A percentile compares a stretch with the other conserved stretches of the same genome.
phyloP scores from a whole-genome alignment of 352 stramenopile species.

The Stramenopiles sp. region DNA sequence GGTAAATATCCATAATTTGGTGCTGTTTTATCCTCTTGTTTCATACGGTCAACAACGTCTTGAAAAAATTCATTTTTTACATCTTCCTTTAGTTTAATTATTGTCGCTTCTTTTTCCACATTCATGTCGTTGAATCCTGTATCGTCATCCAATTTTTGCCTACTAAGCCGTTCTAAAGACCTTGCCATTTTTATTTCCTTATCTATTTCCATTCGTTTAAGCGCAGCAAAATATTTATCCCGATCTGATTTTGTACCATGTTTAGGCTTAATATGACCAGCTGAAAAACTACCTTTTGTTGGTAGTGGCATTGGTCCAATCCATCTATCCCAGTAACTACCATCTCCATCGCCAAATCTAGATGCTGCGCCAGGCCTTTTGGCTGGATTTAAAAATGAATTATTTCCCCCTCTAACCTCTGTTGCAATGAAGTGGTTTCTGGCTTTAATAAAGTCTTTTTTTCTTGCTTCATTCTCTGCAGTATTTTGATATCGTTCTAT shows the following conservation, averaged over 20 bases:
- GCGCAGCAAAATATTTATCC: neutral
- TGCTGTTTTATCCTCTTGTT: no score
- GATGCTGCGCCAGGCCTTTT: neutral
- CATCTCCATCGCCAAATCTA: neutral
- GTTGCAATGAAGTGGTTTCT: neutral
- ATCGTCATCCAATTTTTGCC: no score
- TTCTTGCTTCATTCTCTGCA: neutral
- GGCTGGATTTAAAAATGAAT: neutral
- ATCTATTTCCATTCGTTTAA: neutral
- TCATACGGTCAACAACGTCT: no score
- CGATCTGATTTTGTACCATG: neutral
- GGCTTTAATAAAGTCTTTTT: neutral
- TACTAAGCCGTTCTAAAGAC: no score
- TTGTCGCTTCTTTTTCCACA: no score
- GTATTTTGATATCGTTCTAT: neutral
- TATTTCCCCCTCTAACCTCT: neutral
- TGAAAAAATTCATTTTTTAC: no score
- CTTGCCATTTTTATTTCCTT: conserved; percentile 1
- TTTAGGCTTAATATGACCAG: neutral
- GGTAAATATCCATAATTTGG: no score
- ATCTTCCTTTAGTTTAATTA: no score
- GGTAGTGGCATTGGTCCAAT: neutral
- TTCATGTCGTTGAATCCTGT: no score
- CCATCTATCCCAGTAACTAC: neutral
- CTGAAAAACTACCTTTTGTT: neutral